Conservation (phyloP, 768 basidiomycete genomes). For the Mycena leptocephala region DNA sequence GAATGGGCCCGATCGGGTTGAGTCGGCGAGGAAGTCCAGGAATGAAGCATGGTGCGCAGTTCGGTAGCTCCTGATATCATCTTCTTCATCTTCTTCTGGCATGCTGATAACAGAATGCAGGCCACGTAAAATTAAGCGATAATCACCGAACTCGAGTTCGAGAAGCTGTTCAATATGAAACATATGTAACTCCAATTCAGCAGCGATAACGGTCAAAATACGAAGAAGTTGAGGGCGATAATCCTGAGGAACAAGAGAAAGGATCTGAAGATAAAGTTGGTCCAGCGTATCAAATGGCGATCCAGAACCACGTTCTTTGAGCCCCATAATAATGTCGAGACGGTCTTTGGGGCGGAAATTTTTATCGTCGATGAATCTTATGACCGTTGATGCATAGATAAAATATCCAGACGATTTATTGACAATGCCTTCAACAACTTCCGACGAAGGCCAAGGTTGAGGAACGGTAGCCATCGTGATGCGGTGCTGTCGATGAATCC, state of each 20-base stretch:
- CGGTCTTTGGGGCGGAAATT: not conserved
- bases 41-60: not conserved
- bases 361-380: too few species aligned
- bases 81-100: not conserved
- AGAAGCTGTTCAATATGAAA: not conserved
- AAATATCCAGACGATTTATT: not conserved
- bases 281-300: too few species aligned
- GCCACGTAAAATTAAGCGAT: not conserved
- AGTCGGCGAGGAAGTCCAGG: not conserved
- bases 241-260: not conserved
- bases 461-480: not conserved
- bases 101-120: not conserved
- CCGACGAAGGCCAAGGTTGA: not conserved
- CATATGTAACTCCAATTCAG: not conserved
- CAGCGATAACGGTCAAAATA: not conserved
- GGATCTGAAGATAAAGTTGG: too few species aligned
- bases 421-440: not conserved
- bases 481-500: not conserved
- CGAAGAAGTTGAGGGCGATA: not conserved
- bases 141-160: not conserved
- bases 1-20: not conserved
- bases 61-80: not conserved
- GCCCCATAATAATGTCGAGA: not conserved
- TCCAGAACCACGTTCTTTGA: not conserved
- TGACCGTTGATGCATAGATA: not conserved